Percentiles rank a stretch among this genome's conserved stretches.
Conservation (phyloP, 495 filamentous ascomycete genomes). For the Articulospora tetracladia region DNA sequence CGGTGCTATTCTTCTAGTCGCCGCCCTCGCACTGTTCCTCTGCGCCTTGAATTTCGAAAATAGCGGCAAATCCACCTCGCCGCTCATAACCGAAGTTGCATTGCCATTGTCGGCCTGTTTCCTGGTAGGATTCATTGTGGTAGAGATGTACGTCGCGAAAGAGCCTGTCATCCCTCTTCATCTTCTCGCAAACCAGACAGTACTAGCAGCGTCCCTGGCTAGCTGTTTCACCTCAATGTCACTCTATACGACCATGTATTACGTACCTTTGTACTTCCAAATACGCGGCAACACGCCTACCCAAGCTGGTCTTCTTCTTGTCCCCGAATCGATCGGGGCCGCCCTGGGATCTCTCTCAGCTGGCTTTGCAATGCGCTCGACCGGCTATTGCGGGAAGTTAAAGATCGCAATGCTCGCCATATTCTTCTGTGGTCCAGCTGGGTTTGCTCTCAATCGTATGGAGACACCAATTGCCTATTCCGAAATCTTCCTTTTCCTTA, state of each 20-base stretch:
- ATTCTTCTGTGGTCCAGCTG: conserved; percentile 43
- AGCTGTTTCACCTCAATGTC: conserved; percentile 65
- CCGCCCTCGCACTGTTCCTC: conserved; percentile 61
- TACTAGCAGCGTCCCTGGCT: conserved; percentile 65
- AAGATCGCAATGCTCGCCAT: conserved; percentile 47
- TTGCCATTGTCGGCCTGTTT: conserved; percentile 60
- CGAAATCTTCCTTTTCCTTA: conserved; percentile 61
- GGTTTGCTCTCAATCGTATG: conserved; percentile 49
- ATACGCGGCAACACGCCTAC: conserved; percentile 65
- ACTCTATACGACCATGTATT: conserved; percentile 59
- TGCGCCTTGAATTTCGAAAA: conserved; percentile 79
- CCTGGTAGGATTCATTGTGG: conserved; percentile 54
- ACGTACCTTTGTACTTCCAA: conserved; percentile 77
- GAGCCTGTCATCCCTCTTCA: conserved; percentile 81
- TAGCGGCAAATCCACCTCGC: conserved; percentile 73
- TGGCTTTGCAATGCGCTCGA: conserved; percentile 70
- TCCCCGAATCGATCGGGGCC: conserved; percentile 62
- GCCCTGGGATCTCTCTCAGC: conserved; percentile 62
- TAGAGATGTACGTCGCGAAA: conserved; percentile 56
- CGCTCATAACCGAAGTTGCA: conserved; percentile 65
- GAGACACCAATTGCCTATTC: conserved; percentile 57
- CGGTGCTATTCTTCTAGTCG: conserved; percentile 62
- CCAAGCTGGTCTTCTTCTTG: conserved; percentile 62
- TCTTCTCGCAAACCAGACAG: conserved; percentile 65
- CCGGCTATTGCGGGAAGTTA: conserved; percentile 62